These are phyloP conservation scores for Trichosporon sp. DNA, from an alignment of 1,284 basidiomycete genomes.

Conservation along the genomic window DNA sequence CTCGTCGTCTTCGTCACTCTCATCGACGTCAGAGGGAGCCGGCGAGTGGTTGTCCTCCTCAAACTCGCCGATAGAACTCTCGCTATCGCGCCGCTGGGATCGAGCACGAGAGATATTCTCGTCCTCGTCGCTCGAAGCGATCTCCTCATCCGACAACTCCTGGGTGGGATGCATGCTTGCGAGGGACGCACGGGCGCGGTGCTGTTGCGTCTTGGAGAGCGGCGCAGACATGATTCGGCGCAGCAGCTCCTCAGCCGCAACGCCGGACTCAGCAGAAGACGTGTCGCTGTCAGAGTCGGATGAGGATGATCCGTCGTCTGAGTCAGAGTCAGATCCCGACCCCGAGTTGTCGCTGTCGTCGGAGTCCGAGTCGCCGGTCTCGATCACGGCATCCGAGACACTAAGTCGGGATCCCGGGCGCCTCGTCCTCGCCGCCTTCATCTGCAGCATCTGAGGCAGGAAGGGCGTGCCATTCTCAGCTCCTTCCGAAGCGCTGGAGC, in stretches of 20 bases:
- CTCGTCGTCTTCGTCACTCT: background rate
- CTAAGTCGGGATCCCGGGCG: constrained; percentile 36
- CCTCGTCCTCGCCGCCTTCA: constrained; percentile 25
- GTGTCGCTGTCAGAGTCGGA: constrained; percentile 11
- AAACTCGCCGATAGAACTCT: constrained; percentile 37
- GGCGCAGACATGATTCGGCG: constrained; percentile 28
- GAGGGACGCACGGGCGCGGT: constrained; percentile 26
- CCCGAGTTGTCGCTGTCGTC: constrained; percentile 20
- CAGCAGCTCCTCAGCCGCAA: constrained; percentile 24
- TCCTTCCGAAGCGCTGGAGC: background rate
- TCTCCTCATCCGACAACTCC: constrained; percentile 16
- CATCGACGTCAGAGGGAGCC: background rate
- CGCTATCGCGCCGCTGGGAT: constrained; percentile 20
- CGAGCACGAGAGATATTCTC: constrained; percentile 8
- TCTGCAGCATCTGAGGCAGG: constrained; percentile 23
- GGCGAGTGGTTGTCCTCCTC: constrained; percentile 16
- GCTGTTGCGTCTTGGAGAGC: constrained; percentile 25
- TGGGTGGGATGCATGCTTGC: constrained; percentile 27
- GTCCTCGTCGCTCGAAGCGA: constrained; percentile 13
- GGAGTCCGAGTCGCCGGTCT: constrained; percentile 33
- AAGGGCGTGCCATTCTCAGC: constrained; percentile 9
- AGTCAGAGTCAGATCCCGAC: constrained; percentile 25
- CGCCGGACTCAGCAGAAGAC: background rate
- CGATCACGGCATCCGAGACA: constrained; percentile 40
- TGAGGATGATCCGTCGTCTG: constrained; percentile 5